Evolutionary conservation across 345 rosid species (phyloP), one percentile per base, ranked within the genome.

Genomic region (Bruguiera gymnorhiza): DNA sequence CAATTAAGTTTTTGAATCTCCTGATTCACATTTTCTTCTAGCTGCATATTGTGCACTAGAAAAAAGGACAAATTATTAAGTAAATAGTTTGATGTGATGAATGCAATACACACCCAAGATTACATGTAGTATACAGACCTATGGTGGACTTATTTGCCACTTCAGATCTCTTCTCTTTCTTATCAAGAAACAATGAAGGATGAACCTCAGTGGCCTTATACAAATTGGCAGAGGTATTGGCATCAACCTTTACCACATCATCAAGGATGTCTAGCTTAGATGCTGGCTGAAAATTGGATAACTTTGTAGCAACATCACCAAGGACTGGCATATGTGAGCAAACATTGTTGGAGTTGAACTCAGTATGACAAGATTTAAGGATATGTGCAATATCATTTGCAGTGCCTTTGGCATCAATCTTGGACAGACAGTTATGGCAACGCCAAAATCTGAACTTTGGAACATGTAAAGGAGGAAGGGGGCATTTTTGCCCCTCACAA

Each of bases 371-470:
- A 46, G 62, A 51, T 50, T 46, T 66, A 37, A 65, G 69, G 29
- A 27, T 27, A 18, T 51, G 43, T 29, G 43, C 72, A 13, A 24
- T 15, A 55, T 61, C 61, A 48, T 39, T 73, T 60, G 68, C 31
- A 48, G 52, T 70, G 43, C 56, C 73, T 76, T 76, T 73, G 57
- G 65, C 63, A 27, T 63, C 72, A 59, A 66, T 67, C 58, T 83
- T 81, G 61, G 36, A 75, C 51, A 72, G 58, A 65, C 92, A 88
- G 75, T 73, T 82, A 60, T 61, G 73, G 73, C 92, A 86, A 55
- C 67, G 63, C 89, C 88, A 85, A 81, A 78, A 80, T 82, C 84
- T 83, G 70, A 68, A 86, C 65, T 84, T 83, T 6, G 84, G 90
- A 71, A 78, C 80, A 62, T 73, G 60, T 69, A 86, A 73, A 68